These are phyloP conservation scores for Aspergillus asperescens DNA, from an alignment of 495 filamentous ascomycete species.

Conservation along the genomic window DNA sequence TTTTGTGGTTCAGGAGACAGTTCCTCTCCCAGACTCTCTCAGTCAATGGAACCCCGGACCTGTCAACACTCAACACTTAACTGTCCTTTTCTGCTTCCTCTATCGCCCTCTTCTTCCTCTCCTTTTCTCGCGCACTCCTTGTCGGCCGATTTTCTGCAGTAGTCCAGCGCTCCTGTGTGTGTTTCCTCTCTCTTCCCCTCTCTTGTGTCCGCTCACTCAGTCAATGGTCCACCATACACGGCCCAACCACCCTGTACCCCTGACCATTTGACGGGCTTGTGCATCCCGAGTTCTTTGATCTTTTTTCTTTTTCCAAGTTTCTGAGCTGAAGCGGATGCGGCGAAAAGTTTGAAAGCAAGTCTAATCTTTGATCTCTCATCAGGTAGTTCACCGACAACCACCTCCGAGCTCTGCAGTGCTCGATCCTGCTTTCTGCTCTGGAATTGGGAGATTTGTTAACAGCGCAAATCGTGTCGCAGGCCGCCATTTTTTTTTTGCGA, in stretches of 20 bases:
- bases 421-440: background rate
- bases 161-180: conserved; percentile 6
- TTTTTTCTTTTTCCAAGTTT: conserved; percentile 1
- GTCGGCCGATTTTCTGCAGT: background rate
- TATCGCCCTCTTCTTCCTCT: background rate
- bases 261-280: conserved; percentile 7
- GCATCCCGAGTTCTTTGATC: background rate
- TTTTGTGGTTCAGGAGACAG: conserved; percentile 21
- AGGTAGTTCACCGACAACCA: background rate
- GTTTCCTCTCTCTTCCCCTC: background rate
- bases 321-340: background rate
- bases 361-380: background rate
- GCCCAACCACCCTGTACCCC: conserved; percentile 10
- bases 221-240: background rate
- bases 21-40: too few relatives aligned
- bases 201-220: background rate
- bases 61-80: background rate
- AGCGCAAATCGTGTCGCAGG: conserved; percentile 20
- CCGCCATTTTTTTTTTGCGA: conserved; percentile 24
- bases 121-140: conserved; percentile 1
- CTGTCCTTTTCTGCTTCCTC: background rate
- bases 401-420: background rate
- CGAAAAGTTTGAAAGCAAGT: background rate
- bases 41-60: background rate
- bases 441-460: conserved; percentile 11